A percentile compares a stretch with the other conserved stretches of the same genome.
Conservation (phyloP, 768 basidiomycete genomes). For the Paxillus ammoniavirescens region DNA sequence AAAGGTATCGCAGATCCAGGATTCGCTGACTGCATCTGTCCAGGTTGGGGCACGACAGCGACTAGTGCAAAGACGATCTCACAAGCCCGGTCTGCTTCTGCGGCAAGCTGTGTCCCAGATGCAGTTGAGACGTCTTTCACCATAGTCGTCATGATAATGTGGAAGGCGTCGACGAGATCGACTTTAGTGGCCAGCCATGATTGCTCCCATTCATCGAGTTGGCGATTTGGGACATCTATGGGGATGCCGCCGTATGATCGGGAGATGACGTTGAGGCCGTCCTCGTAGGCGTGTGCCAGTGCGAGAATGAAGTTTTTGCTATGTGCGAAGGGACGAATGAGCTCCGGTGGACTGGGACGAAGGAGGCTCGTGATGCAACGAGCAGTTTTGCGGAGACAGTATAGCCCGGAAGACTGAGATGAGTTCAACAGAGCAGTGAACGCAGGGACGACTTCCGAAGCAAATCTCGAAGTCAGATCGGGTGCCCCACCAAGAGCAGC, state of each 20-base stretch:
- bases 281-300: conserved; percentile 59
- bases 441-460: conserved; percentile 52
- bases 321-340: conserved; percentile 52
- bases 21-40: conserved; percentile 1
- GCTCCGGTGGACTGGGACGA: conserved; percentile 44
- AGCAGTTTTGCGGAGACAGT: conserved; percentile 61
- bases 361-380: conserved; percentile 57
- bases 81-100: conserved; percentile 53
- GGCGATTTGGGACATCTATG: conserved; percentile 22
- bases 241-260: conserved; percentile 59
- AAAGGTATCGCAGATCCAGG: conserved; percentile 45
- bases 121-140: conserved; percentile 46
- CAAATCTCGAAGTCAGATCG: conserved; percentile 32
- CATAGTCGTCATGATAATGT: conserved; percentile 51
- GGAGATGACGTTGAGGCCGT: conserved; percentile 53
- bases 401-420: conserved; percentile 48
- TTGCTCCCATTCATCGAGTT: conserved; percentile 64
- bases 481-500: conserved; percentile 36
- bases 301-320: conserved; percentile 52
- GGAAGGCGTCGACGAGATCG: conserved; percentile 66
- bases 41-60: conserved; percentile 38
- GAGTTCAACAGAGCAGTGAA: conserved; percentile 50
- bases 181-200: conserved; percentile 76
- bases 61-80: conserved; percentile 59
- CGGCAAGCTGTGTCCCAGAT: conserved; percentile 42